Evolutionary conservation across 768 basidiomycete species (phyloP).

Genomic region (Tulasnella calospora): DNA sequence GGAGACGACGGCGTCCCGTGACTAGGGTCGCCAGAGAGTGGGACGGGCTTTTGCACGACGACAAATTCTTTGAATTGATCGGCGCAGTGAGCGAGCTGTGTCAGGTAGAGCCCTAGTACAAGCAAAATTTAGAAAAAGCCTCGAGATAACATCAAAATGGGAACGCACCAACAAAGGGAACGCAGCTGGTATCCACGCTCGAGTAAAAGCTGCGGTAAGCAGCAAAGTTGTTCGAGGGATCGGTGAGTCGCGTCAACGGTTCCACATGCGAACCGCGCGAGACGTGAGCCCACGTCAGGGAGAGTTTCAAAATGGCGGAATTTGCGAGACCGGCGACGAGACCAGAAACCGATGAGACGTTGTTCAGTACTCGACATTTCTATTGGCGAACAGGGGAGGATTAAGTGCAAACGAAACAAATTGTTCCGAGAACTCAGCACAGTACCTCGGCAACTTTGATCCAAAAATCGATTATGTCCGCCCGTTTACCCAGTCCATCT

Average conservation of each 20-base stretch:
- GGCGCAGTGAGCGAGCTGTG: neutral
- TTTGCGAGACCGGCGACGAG: conserved; percentile 12
- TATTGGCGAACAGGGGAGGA: neutral
- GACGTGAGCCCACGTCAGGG: conserved; percentile 22
- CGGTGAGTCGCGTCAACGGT: conserved; percentile 12
- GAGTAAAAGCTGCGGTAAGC: conserved; percentile 15
- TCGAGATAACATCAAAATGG: neutral
- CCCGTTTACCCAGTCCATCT: conserved; percentile 50
- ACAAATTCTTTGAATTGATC: conserved; percentile 16
- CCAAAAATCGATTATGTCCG: conserved; percentile 65
- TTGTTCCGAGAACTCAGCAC: neutral
- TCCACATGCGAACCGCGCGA: conserved; percentile 1
- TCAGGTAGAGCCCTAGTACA: conserved; percentile 11
- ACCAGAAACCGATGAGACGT: conserved; percentile 14
- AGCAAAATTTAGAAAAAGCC: neutral
- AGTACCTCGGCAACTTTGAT: conserved; percentile 70
- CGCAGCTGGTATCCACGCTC: conserved; percentile 20
- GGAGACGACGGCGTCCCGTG: neutral
- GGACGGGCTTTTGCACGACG: neutral
- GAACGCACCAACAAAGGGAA: conserved; percentile 20
- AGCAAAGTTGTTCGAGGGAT: conserved; percentile 20
- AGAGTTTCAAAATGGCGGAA: conserved; percentile 8
- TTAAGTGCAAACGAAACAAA: no score
- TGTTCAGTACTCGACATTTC: conserved; percentile 20
- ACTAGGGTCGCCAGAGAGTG: neutral